Evolutionary conservation across 1,139 yeast genomes (phyloP).

Genomic region (Lodderomyces elongisporus): DNA sequence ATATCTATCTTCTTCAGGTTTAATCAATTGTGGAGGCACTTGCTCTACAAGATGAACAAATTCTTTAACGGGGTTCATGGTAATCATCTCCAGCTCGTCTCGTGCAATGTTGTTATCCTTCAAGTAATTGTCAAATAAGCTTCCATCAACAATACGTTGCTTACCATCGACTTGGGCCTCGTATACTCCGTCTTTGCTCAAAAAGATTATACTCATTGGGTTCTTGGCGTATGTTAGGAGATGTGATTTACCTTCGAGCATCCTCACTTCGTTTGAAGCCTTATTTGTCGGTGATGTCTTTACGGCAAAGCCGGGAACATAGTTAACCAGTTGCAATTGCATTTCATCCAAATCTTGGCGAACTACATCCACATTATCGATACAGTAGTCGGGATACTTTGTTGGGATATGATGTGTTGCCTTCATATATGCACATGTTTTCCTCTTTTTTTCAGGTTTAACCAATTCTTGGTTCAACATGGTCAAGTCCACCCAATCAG

Average conservation of each 20-base stretch:
- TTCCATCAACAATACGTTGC: conserved; percentile 20
- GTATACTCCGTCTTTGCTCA: conserved; percentile 22
- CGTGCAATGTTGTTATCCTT: conserved; percentile 12
- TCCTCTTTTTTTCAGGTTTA: conserved; percentile 16
- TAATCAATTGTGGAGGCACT: conserved; percentile 14
- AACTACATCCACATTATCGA: conserved; percentile 20
- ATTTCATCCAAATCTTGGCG: conserved; percentile 22
- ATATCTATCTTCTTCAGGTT: conserved; percentile 15
- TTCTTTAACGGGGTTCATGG: conserved; percentile 18
- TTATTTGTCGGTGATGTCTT: conserved; percentile 23
- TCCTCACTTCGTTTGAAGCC: conserved; percentile 28
- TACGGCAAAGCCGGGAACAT: conserved; percentile 43
- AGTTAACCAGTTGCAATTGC: conserved; percentile 9
- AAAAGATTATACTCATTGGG: conserved; percentile 26
- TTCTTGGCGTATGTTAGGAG: conserved; percentile 32
- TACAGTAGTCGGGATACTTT: conserved; percentile 20
- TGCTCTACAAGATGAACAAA: conserved; percentile 11
- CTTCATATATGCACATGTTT: conserved; percentile 22
- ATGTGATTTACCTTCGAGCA: conserved; percentile 41
- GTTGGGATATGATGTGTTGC: conserved; percentile 19
- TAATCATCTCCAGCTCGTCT: conserved; percentile 12
- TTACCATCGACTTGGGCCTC: conserved; percentile 21
- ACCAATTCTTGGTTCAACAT: conserved; percentile 37
- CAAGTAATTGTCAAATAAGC: conserved; percentile 22
- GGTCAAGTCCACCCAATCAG: conserved; percentile 23